These are phyloP conservation scores for Thraustochytrium sp. DNA, from an alignment of 352 stramenopile species.

Conservation along the genomic window DNA sequence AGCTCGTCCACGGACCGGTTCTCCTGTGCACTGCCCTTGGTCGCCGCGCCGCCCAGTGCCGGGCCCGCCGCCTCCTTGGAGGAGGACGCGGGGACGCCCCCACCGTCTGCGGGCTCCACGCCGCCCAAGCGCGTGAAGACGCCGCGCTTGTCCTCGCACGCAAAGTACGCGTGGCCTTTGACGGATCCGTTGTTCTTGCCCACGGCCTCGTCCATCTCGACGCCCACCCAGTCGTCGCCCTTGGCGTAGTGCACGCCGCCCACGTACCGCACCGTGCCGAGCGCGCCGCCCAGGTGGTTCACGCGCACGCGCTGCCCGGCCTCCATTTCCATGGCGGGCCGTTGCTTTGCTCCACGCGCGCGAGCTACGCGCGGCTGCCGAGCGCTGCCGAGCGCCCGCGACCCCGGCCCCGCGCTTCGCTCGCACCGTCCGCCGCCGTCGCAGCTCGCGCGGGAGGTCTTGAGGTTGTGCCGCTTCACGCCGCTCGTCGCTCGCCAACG, in stretches of 20 bases:
- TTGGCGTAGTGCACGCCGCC: constrained; percentile 67
- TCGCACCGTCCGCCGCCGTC: no score
- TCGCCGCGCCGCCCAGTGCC: background rate
- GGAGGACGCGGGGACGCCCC: no score
- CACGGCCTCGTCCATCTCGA: constrained; percentile 46
- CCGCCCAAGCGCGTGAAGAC: background rate
- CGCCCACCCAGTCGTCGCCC: constrained; percentile 63
- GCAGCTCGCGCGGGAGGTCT: no score
- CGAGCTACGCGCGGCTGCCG: no score
- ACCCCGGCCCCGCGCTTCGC: no score
- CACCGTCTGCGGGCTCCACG: background rate
- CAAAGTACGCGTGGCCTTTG: constrained; percentile 36
- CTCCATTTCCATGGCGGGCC: constrained; percentile 6
- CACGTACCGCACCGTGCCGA: constrained; percentile 79
- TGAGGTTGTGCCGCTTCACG: no score
- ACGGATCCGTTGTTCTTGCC: constrained; percentile 44
- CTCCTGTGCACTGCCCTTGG: background rate
- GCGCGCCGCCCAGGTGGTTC: constrained; percentile 58
- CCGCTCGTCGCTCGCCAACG: no score
- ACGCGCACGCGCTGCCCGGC: background rate
- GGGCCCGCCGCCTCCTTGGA: no score
- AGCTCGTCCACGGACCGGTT: background rate
- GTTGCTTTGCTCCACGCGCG: no score
- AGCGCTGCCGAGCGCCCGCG: no score
- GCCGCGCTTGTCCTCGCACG: background rate